Percentiles rank a stretch among this genome's conserved stretches.
Evolutionary conservation across 177 flowering plant species (phyloP).

Genomic region (Tripterygium wilfordii): DNA sequence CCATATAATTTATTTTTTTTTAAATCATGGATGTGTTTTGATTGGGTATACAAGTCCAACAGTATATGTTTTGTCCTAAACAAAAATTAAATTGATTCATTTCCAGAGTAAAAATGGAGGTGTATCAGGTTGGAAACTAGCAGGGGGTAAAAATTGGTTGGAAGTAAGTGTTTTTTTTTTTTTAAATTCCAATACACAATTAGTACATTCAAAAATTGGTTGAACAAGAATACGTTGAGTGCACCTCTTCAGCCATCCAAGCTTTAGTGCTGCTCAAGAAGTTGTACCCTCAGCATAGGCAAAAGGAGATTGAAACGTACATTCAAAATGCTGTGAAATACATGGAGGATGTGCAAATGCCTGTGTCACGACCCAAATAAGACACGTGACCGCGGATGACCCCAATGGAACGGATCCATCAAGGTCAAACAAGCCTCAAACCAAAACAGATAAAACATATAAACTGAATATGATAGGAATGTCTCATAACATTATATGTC

Average conservation of each 20-base stretch:
- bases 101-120: conserved; percentile 39
- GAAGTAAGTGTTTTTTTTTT: conserved; percentile 18
- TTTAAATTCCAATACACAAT: too few species aligned
- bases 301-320: conserved; percentile 28
- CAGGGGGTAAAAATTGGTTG: conserved; percentile 24
- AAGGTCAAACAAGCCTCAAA: too few species aligned
- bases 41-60: too few species aligned
- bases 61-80: too few species aligned
- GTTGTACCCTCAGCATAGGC: conserved; percentile 28
- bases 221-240: conserved; percentile 36
- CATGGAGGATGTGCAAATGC: conserved; percentile 22
- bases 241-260: conserved; percentile 31
- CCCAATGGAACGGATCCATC: too few species aligned
- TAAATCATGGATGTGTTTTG: too few species aligned
- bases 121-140: conserved; percentile 41
- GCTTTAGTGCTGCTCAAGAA: conserved; percentile 28
- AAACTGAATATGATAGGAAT: too few species aligned
- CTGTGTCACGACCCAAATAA: conserved; percentile 32
- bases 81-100: too few species aligned
- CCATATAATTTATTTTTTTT: too few species aligned
- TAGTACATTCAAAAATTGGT: too few species aligned
- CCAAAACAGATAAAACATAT: too few species aligned
- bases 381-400: conserved; percentile 32
- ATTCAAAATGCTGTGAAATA: conserved; percentile 16
- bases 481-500: too few species aligned